A percentile compares a stretch with the other conserved stretches of the same genome.
These are phyloP conservation scores for Trichoderma sp. DNA, from an alignment of 2,329 filamentous ascomycete species.

Conservation along the genomic window DNA sequence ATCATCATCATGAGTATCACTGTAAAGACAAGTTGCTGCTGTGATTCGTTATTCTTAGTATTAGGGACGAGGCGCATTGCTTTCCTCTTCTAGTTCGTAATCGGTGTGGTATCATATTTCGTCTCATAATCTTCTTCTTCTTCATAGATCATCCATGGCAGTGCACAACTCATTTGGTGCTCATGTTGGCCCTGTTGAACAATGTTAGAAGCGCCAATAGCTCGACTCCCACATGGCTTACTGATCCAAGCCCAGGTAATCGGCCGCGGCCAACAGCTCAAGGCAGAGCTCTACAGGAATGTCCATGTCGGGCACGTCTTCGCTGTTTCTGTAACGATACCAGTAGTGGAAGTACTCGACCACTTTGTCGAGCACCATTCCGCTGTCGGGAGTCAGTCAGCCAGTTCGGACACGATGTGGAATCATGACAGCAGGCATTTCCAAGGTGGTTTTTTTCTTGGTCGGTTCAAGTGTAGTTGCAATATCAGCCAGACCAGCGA, in stretches of 20 bases:
- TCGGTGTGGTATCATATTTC: conserved; percentile 5
- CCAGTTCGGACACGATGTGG: background rate
- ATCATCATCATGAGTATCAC: background rate
- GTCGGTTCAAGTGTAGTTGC: conserved; percentile 65
- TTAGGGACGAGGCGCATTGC: background rate
- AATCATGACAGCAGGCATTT: background rate
- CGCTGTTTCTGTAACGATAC: conserved; percentile 66
- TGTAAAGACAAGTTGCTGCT: background rate
- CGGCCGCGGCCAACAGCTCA: conserved; percentile 73
- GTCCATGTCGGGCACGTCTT: conserved; percentile 77
- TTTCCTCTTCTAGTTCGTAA: conserved; percentile 8
- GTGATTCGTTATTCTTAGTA: background rate
- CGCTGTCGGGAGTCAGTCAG: conserved; percentile 46
- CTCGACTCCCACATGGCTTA: conserved; percentile 29
- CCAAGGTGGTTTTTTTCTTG: conserved; percentile 12
- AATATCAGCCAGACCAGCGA: conserved; percentile 47
- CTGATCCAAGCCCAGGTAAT: conserved; percentile 69
- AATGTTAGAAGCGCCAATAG: conserved; percentile 29
- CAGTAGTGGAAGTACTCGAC: conserved; percentile 83
- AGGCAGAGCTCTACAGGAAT: conserved; percentile 76
- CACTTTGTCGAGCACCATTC: conserved; percentile 72
- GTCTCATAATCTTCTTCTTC: background rate
- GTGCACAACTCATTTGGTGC: conserved; percentile 32
- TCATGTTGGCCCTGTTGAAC: conserved; percentile 37
- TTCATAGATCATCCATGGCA: background rate